phyloP scores from a whole-genome alignment of 2,329 filamentous ascomycete genomes.

The Sclerotinia minor region DNA sequence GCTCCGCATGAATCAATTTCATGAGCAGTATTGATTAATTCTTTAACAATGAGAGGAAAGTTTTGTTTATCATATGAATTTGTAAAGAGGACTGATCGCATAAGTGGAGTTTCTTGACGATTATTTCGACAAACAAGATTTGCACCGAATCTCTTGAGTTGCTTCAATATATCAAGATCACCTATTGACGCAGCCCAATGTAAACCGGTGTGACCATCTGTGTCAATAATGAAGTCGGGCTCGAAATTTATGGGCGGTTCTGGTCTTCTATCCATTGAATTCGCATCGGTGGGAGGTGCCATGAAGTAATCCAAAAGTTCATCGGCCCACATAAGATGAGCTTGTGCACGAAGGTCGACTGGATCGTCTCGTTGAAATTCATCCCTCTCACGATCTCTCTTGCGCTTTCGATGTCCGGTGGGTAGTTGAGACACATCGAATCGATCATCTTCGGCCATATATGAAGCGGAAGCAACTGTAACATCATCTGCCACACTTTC shows the following conservation, averaged over 20 bases:
- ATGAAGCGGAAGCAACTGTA: slow-evolving; percentile 80
- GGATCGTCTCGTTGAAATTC: slow-evolving; percentile 54
- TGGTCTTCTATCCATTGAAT: slow-evolving; percentile 61
- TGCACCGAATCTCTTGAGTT: slow-evolving; percentile 79
- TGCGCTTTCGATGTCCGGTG: slow-evolving; percentile 70
- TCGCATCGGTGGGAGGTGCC: slow-evolving; percentile 64
- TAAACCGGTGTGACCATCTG: slow-evolving; percentile 86
- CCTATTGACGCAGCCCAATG: slow-evolving; percentile 99
- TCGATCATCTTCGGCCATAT: slow-evolving; percentile 80
- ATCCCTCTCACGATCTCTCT: slow-evolving; percentile 60
- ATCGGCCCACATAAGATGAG: slow-evolving; percentile 89
- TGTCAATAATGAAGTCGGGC: slow-evolving; percentile 89
- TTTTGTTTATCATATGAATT: slow-evolving; percentile 95
- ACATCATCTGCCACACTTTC: slow-evolving; percentile 76
- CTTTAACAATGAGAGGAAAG: slow-evolving; percentile 79
- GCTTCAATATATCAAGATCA: slow-evolving; percentile 85
- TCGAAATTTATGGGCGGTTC: slow-evolving; percentile 84
- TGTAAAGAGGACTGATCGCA: slow-evolving; percentile 92
- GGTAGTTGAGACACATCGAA: slow-evolving; percentile 67
- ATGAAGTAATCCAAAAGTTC: slow-evolving; percentile 96
- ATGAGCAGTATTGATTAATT: slow-evolving; percentile 79
- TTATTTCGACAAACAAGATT: slow-evolving; percentile 69
- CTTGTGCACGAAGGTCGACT: slow-evolving; percentile 69
- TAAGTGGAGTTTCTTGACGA: slow-evolving; percentile 84
- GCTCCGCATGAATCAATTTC: slow-evolving; percentile 77